Conservation (phyloP, 495 filamentous ascomycete species). For the Corynascus novoguineensis region DNA sequence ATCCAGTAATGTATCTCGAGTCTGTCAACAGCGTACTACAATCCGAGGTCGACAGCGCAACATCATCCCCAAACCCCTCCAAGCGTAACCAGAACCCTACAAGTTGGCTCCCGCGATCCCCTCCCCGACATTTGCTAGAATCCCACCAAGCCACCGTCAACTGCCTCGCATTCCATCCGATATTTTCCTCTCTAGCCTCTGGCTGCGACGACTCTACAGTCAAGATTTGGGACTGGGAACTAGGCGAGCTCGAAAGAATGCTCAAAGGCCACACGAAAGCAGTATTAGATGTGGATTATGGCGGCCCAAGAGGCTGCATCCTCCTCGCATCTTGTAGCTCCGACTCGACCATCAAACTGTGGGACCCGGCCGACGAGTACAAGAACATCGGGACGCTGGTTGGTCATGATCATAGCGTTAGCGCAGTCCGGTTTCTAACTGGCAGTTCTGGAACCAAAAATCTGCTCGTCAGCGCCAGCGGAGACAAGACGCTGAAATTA, state of each 20-base stretch:
- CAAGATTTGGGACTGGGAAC: conserved; percentile 98
- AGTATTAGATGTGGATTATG: conserved; percentile 85
- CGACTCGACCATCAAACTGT: conserved; percentile 91
- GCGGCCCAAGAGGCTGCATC: conserved; percentile 75
- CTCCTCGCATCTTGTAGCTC: conserved; percentile 84
- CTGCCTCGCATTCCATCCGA: conserved; percentile 91
- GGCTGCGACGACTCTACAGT: conserved; percentile 82
- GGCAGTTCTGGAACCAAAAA: conserved; percentile 65
- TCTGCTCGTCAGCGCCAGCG: conserved; percentile 71
- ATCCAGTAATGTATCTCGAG: conserved; percentile 92
- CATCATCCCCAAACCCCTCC: conserved; percentile 54
- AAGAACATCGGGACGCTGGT: conserved; percentile 90
- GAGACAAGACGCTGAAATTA: conserved; percentile 77
- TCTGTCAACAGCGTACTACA: conserved; percentile 64
- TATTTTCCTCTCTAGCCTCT: conserved; percentile 88
- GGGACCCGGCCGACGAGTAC: conserved; percentile 91
- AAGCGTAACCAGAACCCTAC: conserved; percentile 71
- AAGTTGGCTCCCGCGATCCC: conserved; percentile 77
- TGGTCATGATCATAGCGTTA: conserved; percentile 90
- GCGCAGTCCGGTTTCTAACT: conserved; percentile 81
- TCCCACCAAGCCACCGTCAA: conserved; percentile 80
- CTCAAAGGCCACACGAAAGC: conserved; percentile 90
- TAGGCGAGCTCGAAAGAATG: conserved; percentile 86
- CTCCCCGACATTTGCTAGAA: conserved; percentile 73
- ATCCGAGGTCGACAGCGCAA: conserved; percentile 69